Percentiles rank a stretch among this genome's conserved stretches.
Evolutionary conservation across 179 eudicot genomes (phyloP).

Genomic region (Silene vulgaris): DNA sequence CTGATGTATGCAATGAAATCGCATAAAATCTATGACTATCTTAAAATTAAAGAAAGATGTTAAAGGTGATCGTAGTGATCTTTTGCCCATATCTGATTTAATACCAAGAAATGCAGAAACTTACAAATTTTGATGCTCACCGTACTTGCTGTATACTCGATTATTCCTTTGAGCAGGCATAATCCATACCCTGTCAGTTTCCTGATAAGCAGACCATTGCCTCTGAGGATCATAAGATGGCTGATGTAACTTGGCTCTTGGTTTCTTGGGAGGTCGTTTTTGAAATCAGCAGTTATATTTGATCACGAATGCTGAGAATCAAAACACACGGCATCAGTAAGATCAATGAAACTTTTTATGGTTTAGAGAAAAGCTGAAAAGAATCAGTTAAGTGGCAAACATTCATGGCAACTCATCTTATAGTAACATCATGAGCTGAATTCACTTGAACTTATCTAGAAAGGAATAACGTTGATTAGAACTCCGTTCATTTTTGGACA

Average conservation of each 20-base stretch:
- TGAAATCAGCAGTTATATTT: slow-evolving; percentile 10
- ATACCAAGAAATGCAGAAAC: not conserved
- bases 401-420: not conserved
- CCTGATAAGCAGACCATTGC: slow-evolving; percentile 6
- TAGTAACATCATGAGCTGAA: not conserved
- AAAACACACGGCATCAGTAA: slow-evolving; percentile 5
- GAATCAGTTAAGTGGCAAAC: slow-evolving; percentile 12
- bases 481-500: too few relatives aligned
- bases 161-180: slow-evolving; percentile 7
- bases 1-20: too few relatives aligned
- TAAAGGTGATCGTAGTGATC: not conserved
- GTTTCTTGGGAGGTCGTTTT: slow-evolving; percentile 3
- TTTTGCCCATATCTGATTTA: not conserved
- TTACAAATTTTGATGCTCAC: not conserved
- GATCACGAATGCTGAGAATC: slow-evolving; percentile 2
- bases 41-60: not conserved
- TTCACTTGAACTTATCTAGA: not conserved
- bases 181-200: slow-evolving; percentile 14
- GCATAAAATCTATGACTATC: too few relatives aligned
- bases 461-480: too few relatives aligned
- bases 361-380: not conserved
- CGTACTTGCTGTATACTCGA: slow-evolving; percentile 2
- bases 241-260: slow-evolving; percentile 8
- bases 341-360: not conserved
- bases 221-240: not conserved